Evolutionary conservation across 805 yeast species (phyloP).

Genomic region (Hanseniaspora mollemarum): DNA sequence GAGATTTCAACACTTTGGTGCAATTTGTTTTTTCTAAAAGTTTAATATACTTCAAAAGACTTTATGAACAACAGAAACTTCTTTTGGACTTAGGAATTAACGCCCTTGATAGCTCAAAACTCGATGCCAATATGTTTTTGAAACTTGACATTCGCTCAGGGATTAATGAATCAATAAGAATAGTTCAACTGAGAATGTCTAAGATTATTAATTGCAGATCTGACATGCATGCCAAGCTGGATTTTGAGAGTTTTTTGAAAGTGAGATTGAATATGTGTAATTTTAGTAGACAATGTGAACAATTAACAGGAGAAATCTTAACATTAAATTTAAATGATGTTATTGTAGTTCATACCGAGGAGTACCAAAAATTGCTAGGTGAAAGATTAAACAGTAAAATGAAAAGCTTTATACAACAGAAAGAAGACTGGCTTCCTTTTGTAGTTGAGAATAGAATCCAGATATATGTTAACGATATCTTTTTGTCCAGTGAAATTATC

Average conservation of each 20-base stretch:
- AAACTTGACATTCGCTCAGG: constrained; percentile 56
- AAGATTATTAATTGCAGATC: constrained; percentile 67
- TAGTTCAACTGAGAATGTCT: constrained; percentile 64
- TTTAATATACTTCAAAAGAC: constrained; percentile 61
- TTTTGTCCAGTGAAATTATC: constrained; percentile 37
- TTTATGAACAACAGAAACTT: constrained; percentile 68
- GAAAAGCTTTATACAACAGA: constrained; percentile 40
- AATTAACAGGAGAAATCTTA: constrained; percentile 55
- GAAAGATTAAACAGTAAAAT: constrained; percentile 1
- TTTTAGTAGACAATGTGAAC: constrained; percentile 74
- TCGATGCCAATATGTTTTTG: constrained; percentile 35
- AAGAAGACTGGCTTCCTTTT: constrained; percentile 71
- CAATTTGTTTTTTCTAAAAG: constrained; percentile 47
- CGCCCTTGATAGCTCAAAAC: constrained; percentile 27
- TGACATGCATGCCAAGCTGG: constrained; percentile 49
- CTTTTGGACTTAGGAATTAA: constrained; percentile 59
- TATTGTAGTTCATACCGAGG: constrained; percentile 52
- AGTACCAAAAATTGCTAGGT: constrained; percentile 30
- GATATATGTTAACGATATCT: constrained; percentile 38
- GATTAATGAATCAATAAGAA: constrained; percentile 55
- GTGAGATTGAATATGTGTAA: constrained; percentile 55
- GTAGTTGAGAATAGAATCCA: constrained; percentile 44
- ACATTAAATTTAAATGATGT: constrained; percentile 54
- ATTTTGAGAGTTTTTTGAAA: constrained; percentile 51
- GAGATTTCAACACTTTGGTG: constrained; percentile 66